Conservation (phyloP, 176 grass and related monocot species). For the Secale cereale region DNA sequence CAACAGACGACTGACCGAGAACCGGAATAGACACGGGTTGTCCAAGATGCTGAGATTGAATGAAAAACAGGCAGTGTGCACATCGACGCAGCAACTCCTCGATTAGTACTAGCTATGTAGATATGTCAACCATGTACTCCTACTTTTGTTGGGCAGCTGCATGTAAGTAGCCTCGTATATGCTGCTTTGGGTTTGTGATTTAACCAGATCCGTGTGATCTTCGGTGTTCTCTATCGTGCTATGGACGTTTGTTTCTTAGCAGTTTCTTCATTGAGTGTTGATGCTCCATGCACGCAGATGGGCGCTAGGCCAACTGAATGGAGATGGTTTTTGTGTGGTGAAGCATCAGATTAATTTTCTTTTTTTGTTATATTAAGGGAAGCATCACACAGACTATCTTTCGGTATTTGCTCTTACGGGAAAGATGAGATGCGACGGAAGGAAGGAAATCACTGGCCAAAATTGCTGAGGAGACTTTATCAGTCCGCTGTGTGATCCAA, state of each 20-base stretch:
- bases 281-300: background rate
- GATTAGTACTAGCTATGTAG: background rate
- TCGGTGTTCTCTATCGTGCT: background rate
- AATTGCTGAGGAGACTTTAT: background rate
- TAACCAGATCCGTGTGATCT: background rate
- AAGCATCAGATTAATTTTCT: background rate
- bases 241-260: background rate
- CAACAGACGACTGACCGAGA: slow-evolving; percentile 32
- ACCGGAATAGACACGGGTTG: background rate
- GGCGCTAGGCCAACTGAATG: background rate
- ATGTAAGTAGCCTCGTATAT: background rate
- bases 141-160: background rate
- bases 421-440: background rate
- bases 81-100: background rate
- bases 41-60: background rate
- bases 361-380: background rate
- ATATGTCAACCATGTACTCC: background rate
- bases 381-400: background rate
- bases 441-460: background rate
- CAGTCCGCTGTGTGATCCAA: background rate
- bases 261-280: background rate
- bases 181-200: background rate
- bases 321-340: background rate
- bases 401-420: background rate
- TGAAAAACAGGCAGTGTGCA: background rate